A percentile compares a stretch with the other conserved stretches of the same genome.
Conservation (phyloP, 345 rosid genomes). For the Salix udensis region DNA sequence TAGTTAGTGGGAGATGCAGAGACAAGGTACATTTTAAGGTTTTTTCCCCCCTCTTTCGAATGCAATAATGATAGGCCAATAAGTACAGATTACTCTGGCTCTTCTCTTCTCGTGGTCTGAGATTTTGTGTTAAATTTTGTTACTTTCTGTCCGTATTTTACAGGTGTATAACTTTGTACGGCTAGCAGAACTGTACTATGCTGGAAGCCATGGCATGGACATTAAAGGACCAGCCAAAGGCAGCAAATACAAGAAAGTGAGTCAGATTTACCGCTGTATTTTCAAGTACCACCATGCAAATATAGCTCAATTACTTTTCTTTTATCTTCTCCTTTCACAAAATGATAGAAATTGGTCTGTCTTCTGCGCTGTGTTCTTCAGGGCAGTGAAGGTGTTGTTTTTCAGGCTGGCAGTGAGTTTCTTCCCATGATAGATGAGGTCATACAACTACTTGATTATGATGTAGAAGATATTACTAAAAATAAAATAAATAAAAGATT, state of each 20-base stretch:
- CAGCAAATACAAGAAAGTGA: constrained; percentile 29
- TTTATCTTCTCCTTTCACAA: background rate
- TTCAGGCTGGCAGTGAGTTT: constrained; percentile 50
- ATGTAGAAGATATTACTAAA: background rate
- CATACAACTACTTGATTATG: background rate
- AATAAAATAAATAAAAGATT: background rate
- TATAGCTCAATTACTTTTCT: constrained; percentile 23
- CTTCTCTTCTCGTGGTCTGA: background rate
- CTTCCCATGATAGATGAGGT: constrained; percentile 49
- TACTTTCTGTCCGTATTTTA: background rate
- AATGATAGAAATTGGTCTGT: background rate
- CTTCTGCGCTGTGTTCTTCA: constrained; percentile 1
- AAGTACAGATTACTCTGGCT: background rate
- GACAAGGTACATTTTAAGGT: constrained; percentile 41
- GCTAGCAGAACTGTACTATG: constrained; percentile 40
- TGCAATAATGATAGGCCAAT: background rate
- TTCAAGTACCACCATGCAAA: background rate
- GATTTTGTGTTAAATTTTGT: background rate
- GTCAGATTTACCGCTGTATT: constrained; percentile 14
- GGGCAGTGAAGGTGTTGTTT: constrained; percentile 39
- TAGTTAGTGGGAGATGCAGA: constrained; percentile 60
- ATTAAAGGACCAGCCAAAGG: constrained; percentile 42
- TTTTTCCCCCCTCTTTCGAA: background rate
- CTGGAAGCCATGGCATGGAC: constrained; percentile 70
- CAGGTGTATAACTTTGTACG: constrained; percentile 50